These are phyloP conservation scores for Barnettozyma siamensis DNA, from an alignment of 805 yeast genomes.

Conservation along the genomic window DNA sequence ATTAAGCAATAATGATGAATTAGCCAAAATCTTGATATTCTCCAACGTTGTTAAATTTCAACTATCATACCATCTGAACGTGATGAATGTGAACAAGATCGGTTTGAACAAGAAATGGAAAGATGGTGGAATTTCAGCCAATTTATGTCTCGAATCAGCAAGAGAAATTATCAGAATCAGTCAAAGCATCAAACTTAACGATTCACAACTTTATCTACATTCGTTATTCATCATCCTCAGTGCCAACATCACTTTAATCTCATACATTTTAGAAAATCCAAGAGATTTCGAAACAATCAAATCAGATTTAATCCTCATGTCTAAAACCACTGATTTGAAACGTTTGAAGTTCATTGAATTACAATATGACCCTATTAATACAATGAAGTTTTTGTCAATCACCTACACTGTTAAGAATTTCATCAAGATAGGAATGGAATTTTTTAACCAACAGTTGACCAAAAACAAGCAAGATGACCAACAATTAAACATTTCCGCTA, in stretches of 20 bases:
- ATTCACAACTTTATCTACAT: constrained; percentile 3
- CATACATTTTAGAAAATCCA: constrained; percentile 9
- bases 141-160: constrained; percentile 7
- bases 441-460: constrained; percentile 2
- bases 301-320: constrained; percentile 4
- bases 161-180: constrained; percentile 8
- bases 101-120: constrained; percentile 8
- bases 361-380: constrained; percentile 8
- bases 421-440: constrained; percentile 5
- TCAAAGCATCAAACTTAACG: not conserved
- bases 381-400: constrained; percentile 4
- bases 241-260: constrained; percentile 5
- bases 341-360: constrained; percentile 3
- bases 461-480: not conserved
- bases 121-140: constrained; percentile 2
- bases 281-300: constrained; percentile 2
- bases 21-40: not conserved
- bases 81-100: constrained; percentile 9
- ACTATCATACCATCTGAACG: constrained; percentile 6
- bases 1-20: not conserved
- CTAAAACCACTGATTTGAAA: constrained; percentile 3
- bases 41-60: constrained; percentile 8
- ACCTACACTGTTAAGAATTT: constrained; percentile 4
- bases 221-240: constrained; percentile 6
- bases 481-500: no score